Base-by-base conservation (phyloP, 768 basidiomycete genomes). In the Xanthoconium stramineum region DNA sequence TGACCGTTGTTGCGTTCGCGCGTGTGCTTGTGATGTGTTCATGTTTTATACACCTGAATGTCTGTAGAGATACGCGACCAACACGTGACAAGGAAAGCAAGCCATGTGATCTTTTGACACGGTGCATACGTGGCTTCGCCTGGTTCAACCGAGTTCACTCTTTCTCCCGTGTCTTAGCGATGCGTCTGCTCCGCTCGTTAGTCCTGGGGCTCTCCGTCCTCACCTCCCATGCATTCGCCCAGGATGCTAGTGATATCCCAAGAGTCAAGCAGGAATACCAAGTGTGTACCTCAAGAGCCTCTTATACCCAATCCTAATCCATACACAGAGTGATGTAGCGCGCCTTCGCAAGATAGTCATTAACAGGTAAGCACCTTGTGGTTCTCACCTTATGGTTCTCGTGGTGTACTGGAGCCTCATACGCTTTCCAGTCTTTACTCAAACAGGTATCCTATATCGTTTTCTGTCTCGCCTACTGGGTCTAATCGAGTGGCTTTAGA, bases 301-400 rank as follows among this genome's bases (percentile, higher is more conserved):
- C 42, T 40, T 11, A 20, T 39, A 2, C 29, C 3, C 14, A 33
- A 17, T 46, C 4, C 43, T 59, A 3, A 69, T 53, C 8, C 43
- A 20, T 52, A 32, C 58, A 1, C 66, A 95, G 94, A 95, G 94
- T 64, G 94, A 96, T 73, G 93, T 97, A 55, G 83, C 93, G 38
- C 89, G 95, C 66, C 80, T 98, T 62, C 84, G 95, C 56, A 92
- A 90, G 66, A 93, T 96, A 59, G 94, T 97, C 60, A 91, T 96
- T 65, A 91, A 95, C 76, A 91, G 88, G 86, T 82, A 61, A 63
- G 75, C 50, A 13, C 35, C 57, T 19, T 20, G 28, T 38, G 33
- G 9, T 38, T 17, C 10, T 19, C 37, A 13, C 35, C 57, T 19
- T 20, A 20, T 38, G 33, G 9, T 38, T 17, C 10, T 19, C 37